phyloP scores from a whole-genome alignment of 208 protist species.

The Wallacemonas sp. region DNA sequence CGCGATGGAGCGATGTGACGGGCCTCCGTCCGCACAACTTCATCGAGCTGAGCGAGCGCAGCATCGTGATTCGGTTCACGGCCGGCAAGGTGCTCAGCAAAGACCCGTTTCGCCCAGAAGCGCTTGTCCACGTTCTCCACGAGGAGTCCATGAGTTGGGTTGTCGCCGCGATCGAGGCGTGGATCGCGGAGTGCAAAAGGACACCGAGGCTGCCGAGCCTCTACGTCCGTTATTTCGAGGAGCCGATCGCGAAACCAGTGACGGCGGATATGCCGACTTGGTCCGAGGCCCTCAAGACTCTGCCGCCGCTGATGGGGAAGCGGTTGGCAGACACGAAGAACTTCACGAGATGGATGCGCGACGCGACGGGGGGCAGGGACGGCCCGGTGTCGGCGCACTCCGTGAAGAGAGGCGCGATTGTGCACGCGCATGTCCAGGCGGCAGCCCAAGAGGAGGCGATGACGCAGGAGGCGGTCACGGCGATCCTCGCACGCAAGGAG shows the following conservation, averaged over 20 bases:
- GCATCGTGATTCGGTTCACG: constrained; percentile 1
- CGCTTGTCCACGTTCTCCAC: background rate
- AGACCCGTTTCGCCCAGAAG: background rate
- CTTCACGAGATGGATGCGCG: no score
- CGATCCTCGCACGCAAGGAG: no score
- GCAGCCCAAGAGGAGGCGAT: no score
- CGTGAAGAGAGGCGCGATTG: no score
- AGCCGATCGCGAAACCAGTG: background rate
- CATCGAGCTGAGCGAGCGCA: background rate
- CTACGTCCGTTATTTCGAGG: background rate
- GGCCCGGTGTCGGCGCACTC: no score
- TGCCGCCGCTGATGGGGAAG: no score
- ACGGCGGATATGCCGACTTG: no score
- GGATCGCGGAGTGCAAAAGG: background rate
- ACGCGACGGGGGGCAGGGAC: no score
- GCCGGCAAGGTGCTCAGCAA: background rate
- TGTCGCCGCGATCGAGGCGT: background rate
- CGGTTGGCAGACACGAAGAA: no score
- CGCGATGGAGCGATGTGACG: background rate
- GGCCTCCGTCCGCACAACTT: background rate
- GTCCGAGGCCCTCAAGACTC: no score
- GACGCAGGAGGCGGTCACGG: no score
- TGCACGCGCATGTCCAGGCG: no score
- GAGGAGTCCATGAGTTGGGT: background rate
- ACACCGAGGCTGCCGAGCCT: background rate